These are phyloP conservation scores for Rutstroemia sp. DNA, from an alignment of 2,329 filamentous ascomycete species.

Conservation along the genomic window DNA sequence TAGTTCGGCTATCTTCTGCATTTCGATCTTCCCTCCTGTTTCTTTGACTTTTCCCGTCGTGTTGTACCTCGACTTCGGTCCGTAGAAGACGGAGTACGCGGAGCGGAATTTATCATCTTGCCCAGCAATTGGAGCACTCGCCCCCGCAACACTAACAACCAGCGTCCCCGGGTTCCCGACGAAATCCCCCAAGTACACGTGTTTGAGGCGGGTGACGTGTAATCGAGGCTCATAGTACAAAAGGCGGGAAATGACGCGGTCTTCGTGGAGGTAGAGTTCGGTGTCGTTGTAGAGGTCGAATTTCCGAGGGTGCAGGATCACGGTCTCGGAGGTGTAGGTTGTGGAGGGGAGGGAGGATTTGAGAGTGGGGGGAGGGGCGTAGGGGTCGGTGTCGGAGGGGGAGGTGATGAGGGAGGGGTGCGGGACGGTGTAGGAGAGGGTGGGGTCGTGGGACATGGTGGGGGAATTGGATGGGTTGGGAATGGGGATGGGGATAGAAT, in stretches of 20 bases:
- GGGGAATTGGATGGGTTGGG: background rate
- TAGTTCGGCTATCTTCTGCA: conserved; percentile 8
- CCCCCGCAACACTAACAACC: conserved; percentile 4
- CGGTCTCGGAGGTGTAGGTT: background rate
- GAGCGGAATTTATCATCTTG: background rate
- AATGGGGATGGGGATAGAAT: no score
- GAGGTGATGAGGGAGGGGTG: background rate
- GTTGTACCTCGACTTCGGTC: background rate
- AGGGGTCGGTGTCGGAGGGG: background rate
- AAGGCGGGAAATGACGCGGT: background rate
- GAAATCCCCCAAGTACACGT: background rate
- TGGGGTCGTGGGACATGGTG: background rate
- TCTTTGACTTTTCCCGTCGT: background rate
- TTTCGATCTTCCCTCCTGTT: background rate
- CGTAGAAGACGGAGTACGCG: background rate
- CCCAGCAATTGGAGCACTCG: background rate
- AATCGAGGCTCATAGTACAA: background rate
- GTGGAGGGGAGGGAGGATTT: background rate
- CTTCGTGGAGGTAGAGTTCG: conserved; percentile 3
- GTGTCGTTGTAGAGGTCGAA: conserved; percentile 8
- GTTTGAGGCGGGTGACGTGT: conserved; percentile 1
- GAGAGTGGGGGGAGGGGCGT: background rate
- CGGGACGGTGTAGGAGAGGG: background rate
- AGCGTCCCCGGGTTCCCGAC: conserved; percentile 1
- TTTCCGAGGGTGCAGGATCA: background rate